Percentiles rank a stretch among this genome's conserved stretches.
Conservation (phyloP, 768 basidiomycete species). For the Strobilomyces dryophilus region DNA sequence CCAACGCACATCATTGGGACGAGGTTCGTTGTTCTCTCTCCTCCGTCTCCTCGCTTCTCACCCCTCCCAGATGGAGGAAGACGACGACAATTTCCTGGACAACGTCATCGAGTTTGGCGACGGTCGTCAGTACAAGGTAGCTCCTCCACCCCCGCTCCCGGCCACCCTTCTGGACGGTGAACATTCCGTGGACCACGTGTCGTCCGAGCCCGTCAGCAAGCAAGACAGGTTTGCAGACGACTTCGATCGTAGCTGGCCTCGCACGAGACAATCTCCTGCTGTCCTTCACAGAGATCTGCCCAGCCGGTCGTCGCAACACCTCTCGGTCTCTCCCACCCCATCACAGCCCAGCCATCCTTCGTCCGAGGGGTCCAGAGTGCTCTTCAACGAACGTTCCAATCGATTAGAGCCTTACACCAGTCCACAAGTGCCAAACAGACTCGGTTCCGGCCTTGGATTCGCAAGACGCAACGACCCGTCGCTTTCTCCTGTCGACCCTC, state of each 20-base stretch:
- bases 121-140: slow-evolving; percentile 86
- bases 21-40: slow-evolving; percentile 58
- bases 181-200: slow-evolving; percentile 16
- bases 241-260: slow-evolving; percentile 96
- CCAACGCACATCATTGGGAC: slow-evolving; percentile 96
- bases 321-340: slow-evolving; percentile 34
- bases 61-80: slow-evolving; percentile 72
- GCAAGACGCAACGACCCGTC: slow-evolving; percentile 43
- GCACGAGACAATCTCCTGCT: slow-evolving; percentile 50
- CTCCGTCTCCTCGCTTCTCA: slow-evolving; percentile 1
- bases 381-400: slow-evolving; percentile 97
- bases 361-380: slow-evolving; percentile 58
- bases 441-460: slow-evolving; percentile 32
- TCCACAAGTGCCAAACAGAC: slow-evolving; percentile 40
- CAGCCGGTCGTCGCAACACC: slow-evolving; percentile 27
- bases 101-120: slow-evolving; percentile 95
- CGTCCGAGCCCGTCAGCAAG: slow-evolving; percentile 57
- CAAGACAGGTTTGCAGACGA: slow-evolving; percentile 91
- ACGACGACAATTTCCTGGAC: slow-evolving; percentile 85
- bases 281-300: slow-evolving; percentile 39
- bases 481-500: slow-evolving; percentile 39
- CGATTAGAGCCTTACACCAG: slow-evolving; percentile 78
- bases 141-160: slow-evolving; percentile 36
- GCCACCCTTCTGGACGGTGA: slow-evolving; percentile 11
- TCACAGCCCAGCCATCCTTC: slow-evolving; percentile 43